Conservation (phyloP, 176 grass and related monocot species). For the Miscanthus lutarioriparius region DNA sequence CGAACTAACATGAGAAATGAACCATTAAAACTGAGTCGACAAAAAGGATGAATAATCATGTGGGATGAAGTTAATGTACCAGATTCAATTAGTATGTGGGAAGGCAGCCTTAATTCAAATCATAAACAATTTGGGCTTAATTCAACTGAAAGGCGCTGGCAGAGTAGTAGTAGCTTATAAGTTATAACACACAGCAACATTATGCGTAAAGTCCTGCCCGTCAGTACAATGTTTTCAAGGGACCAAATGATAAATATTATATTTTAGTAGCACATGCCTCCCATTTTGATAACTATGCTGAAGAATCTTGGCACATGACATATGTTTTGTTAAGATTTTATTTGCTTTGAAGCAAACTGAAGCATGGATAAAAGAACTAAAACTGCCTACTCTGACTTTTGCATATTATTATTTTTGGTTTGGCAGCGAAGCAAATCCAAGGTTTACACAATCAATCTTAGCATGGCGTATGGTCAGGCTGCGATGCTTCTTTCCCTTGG, state of each 20-base stretch:
- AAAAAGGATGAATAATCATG: not conserved
- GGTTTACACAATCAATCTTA: slow-evolving; percentile 87
- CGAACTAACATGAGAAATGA: not conserved
- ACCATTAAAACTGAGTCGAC: not conserved
- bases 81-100: not conserved
- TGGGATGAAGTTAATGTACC: not conserved
- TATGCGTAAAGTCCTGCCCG: not conserved
- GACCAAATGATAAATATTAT: not conserved
- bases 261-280: not conserved
- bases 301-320: not conserved
- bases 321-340: not conserved
- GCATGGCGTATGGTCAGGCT: slow-evolving; percentile 87
- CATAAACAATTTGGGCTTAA: not conserved
- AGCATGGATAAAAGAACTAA: not conserved
- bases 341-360: slow-evolving; percentile 10
- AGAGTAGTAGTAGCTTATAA: not conserved
- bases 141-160: not conserved
- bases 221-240: not conserved
- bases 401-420: not conserved
- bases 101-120: not conserved
- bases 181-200: not conserved
- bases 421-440: slow-evolving; percentile 73
- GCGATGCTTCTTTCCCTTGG: slow-evolving; percentile 89
- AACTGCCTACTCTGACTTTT: slow-evolving; percentile 11
- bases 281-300: slow-evolving; percentile 1